Evolutionary conservation across 345 rosid species (phyloP).

Genomic region (Citrus hindsii): DNA sequence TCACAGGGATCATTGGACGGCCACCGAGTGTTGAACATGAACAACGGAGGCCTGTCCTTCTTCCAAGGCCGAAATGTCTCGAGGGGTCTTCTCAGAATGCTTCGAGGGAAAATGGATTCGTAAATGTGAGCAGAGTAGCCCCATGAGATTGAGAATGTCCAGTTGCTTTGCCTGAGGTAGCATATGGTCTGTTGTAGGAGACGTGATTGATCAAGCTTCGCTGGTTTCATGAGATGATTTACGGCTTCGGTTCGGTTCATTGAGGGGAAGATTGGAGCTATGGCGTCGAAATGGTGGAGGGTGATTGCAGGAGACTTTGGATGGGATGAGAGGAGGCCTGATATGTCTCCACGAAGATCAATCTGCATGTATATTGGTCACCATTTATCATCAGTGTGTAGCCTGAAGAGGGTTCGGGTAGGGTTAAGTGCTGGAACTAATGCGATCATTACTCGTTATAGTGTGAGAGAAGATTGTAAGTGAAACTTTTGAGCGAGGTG

Average conservation of each 20-base stretch:
- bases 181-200: constrained; percentile 64
- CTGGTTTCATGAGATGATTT: constrained; percentile 56
- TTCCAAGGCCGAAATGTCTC: constrained; percentile 57
- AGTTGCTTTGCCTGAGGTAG: constrained; percentile 44
- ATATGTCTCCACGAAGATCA: constrained; percentile 58
- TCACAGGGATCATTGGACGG: constrained; percentile 39
- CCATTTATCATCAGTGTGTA: too few species aligned
- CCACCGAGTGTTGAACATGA: constrained; percentile 51
- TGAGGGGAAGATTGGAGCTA: constrained; percentile 61
- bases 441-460: too few species aligned
- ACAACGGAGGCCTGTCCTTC: constrained; percentile 26
- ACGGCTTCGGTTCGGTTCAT: constrained; percentile 43
- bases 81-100: constrained; percentile 40
- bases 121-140: constrained; percentile 61
- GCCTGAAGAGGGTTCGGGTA: too few species aligned
- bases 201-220: constrained; percentile 46
- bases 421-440: too few species aligned
- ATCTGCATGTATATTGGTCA: constrained; percentile 26
- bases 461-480: neutral
- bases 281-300: constrained; percentile 59
- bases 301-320: constrained; percentile 47
- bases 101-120: constrained; percentile 48
- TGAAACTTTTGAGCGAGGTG: too few species aligned
- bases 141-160: constrained; percentile 70
- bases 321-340: constrained; percentile 69